phyloP scores from a whole-genome alignment of 2,329 filamentous ascomycete genomes.

The Ophiostoma montium region DNA sequence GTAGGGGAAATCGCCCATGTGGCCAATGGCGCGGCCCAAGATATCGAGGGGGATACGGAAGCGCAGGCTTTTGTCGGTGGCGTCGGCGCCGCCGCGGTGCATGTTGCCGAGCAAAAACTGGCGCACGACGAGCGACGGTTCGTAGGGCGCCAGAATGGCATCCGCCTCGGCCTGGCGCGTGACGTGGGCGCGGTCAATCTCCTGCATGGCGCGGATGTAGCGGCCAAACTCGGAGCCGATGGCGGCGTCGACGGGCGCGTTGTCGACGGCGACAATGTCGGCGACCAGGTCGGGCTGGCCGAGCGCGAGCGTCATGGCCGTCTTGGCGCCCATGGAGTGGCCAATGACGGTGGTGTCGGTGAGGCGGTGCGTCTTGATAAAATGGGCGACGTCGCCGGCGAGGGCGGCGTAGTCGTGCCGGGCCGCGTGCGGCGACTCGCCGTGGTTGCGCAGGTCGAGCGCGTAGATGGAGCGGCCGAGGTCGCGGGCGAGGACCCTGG shows the following conservation, averaged over 20 bases:
- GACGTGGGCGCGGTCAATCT: conserved; percentile 55
- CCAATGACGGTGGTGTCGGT: conserved; percentile 65
- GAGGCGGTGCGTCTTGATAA: conserved; percentile 60
- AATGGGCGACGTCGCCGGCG: conserved; percentile 68
- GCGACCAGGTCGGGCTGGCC: conserved; percentile 50
- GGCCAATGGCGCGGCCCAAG: conserved; percentile 51
- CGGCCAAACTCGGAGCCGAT: conserved; percentile 61
- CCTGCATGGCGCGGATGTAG: conserved; percentile 75
- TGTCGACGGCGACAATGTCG: conserved; percentile 74
- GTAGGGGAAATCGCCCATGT: conserved; percentile 83
- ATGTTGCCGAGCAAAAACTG: conserved; percentile 90
- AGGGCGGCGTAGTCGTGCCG: conserved; percentile 71
- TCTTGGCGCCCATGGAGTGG: conserved; percentile 95
- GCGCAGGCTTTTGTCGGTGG: conserved; percentile 32
- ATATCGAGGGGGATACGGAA: conserved; percentile 70
- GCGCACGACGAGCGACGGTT: conserved; percentile 60
- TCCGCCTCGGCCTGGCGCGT: conserved; percentile 67
- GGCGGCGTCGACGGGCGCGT: conserved; percentile 71
- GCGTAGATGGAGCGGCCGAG: conserved; percentile 70
- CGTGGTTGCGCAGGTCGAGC: conserved; percentile 84
- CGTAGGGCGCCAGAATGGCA: conserved; percentile 59
- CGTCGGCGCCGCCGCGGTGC: conserved; percentile 27
- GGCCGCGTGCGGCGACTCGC: conserved; percentile 66
- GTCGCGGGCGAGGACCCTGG: conserved; percentile 65
- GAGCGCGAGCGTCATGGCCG: conserved; percentile 76